A percentile compares a stretch with the other conserved stretches of the same genome.
These are phyloP conservation scores for Flaveria ramosissima DNA, from an alignment of 129 eudicot species.

Conservation along the genomic window DNA sequence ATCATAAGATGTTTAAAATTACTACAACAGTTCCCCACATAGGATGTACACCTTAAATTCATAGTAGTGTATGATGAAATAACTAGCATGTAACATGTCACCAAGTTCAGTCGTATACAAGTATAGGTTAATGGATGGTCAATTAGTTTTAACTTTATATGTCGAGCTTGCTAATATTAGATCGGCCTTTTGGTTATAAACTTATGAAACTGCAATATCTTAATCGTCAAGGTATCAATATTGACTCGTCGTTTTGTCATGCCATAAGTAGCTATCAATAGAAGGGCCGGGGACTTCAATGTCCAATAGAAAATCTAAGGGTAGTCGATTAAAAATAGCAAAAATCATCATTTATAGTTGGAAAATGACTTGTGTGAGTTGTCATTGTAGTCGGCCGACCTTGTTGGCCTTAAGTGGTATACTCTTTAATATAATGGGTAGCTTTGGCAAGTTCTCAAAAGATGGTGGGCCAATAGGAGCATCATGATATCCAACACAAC, in stretches of 20 bases:
- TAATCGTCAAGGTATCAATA: neutral
- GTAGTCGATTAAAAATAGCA: neutral
- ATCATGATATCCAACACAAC: slow-evolving; percentile 32
- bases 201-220: neutral
- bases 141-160: too few species aligned
- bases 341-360: slow-evolving; percentile 18
- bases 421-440: slow-evolving; percentile 17
- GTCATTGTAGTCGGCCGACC: slow-evolving; percentile 37
- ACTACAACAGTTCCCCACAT: too few species aligned
- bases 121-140: too few species aligned
- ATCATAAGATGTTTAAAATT: too few species aligned
- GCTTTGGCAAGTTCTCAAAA: slow-evolving; percentile 24
- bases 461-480: slow-evolving; percentile 25
- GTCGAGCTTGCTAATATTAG: neutral
- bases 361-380: slow-evolving; percentile 32
- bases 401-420: slow-evolving; percentile 29
- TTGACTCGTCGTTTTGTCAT: neutral
- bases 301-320: neutral
- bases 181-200: neutral
- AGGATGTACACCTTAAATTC: too few species aligned
- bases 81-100: too few species aligned
- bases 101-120: too few species aligned
- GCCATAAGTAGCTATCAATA: neutral
- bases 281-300: neutral
- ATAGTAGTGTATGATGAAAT: too few species aligned